Conservation (phyloP, 371 early-diverging fungal species). For the Smittium culicis region DNA sequence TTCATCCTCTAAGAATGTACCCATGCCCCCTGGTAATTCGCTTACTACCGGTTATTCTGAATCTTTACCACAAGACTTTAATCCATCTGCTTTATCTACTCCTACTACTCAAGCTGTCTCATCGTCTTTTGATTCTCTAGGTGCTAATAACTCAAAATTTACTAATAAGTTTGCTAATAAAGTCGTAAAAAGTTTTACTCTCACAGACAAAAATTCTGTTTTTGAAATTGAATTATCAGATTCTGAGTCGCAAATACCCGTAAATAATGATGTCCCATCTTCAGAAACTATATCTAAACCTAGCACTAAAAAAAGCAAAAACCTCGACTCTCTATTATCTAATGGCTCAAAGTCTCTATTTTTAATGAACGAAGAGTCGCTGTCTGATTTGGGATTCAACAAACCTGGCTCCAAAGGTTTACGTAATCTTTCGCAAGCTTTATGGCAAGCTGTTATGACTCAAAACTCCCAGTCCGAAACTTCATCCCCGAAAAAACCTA, state of each 20-base stretch:
- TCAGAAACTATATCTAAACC: too few relatives aligned
- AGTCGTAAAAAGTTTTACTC: not conserved
- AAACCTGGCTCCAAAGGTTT: slow-evolving; percentile 7
- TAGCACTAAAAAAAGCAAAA: not conserved
- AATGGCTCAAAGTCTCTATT: not conserved
- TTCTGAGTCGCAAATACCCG: not conserved
- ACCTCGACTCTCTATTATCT: not conserved
- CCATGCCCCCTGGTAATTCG: not conserved
- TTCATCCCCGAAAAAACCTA: not conserved
- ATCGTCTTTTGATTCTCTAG: too few relatives aligned
- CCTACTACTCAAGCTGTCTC: too few relatives aligned
- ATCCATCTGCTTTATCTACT: not conserved
- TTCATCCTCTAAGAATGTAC: not conserved
- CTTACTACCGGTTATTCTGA: not conserved
- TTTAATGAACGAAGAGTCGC: not conserved
- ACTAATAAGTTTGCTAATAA: not conserved
- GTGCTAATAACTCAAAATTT: not conserved
- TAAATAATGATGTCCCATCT: not conserved
- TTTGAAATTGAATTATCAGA: not conserved
- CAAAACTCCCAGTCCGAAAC: not conserved
- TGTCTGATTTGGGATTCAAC: not conserved
- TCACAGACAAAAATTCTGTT: not conserved
- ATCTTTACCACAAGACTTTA: not conserved
- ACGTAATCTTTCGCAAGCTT: not conserved
- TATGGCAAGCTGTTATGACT: slow-evolving; percentile 10